A percentile compares a stretch with the other conserved stretches of the same genome.
Conservation (phyloP, 2,329 filamentous ascomycete species). For the Diaporthe capsici region DNA sequence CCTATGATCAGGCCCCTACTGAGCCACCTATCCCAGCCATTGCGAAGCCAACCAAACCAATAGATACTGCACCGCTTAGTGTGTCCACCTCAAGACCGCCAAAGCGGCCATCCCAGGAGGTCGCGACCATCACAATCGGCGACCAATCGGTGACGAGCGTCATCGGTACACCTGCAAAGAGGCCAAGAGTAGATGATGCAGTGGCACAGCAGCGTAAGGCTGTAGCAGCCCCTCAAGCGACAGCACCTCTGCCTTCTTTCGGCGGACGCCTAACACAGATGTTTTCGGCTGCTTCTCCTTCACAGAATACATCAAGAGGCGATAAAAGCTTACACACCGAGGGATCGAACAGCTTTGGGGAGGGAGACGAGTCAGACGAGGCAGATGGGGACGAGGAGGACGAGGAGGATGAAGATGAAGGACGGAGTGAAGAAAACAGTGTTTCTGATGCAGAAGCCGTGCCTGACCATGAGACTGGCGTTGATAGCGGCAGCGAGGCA, state of each 20-base stretch:
- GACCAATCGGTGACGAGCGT: slow-evolving; percentile 75
- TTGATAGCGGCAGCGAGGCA: slow-evolving; percentile 22
- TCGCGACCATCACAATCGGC: slow-evolving; percentile 83
- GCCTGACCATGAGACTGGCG: background rate
- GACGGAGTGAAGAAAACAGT: slow-evolving; percentile 38
- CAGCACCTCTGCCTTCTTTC: slow-evolving; percentile 56
- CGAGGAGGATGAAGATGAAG: slow-evolving; percentile 50
- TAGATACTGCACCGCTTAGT: slow-evolving; percentile 44
- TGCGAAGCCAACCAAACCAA: slow-evolving; percentile 49
- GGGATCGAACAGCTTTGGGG: slow-evolving; percentile 38
- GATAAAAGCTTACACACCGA: slow-evolving; percentile 43
- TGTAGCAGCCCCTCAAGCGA: slow-evolving; percentile 45
- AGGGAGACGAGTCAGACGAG: slow-evolving; percentile 41
- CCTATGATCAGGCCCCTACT: slow-evolving; percentile 18
- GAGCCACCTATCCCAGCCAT: slow-evolving; percentile 54
- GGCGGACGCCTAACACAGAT: slow-evolving; percentile 60
- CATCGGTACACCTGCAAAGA: slow-evolving; percentile 71
- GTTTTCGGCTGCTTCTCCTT: slow-evolving; percentile 56
- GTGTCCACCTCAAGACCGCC: slow-evolving; percentile 51
- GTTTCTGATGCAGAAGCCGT: slow-evolving; percentile 37
- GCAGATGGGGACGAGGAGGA: slow-evolving; percentile 43
- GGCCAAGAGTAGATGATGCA: slow-evolving; percentile 57
- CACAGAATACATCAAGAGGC: slow-evolving; percentile 40
- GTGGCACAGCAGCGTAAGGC: slow-evolving; percentile 50
- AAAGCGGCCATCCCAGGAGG: slow-evolving; percentile 72